Evolutionary conservation across 2,329 filamentous ascomycete species (phyloP).

Genomic region (Fusarium miscanthi): DNA sequence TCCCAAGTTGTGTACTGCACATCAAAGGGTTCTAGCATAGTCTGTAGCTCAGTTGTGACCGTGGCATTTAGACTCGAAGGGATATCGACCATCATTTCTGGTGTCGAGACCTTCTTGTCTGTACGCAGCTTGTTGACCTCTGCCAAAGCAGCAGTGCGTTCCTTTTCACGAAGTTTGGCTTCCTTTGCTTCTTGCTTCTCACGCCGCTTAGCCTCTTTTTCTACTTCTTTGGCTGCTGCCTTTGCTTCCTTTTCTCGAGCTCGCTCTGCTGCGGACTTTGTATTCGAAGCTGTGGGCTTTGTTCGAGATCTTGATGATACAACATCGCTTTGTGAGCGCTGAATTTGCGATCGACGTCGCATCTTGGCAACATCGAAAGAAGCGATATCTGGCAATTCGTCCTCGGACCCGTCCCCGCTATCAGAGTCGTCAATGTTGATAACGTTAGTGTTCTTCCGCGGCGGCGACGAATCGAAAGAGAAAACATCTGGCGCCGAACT

Average conservation of each 20-base stretch:
- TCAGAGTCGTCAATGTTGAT: conserved; percentile 54
- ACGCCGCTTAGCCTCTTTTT: conserved; percentile 65
- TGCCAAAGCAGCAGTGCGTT: conserved; percentile 72
- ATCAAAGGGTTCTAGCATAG: conserved; percentile 62
- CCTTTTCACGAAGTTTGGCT: conserved; percentile 71
- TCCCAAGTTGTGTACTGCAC: conserved; percentile 60
- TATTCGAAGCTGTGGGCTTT: conserved; percentile 39
- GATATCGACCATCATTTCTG: conserved; percentile 82
- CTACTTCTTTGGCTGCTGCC: conserved; percentile 61
- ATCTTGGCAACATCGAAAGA: conserved; percentile 53
- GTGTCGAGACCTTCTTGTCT: conserved; percentile 77
- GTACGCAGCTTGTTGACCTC: conserved; percentile 79
- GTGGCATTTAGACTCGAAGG: conserved; percentile 65
- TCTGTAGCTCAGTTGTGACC: conserved; percentile 58
- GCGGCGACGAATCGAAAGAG: conserved; percentile 34
- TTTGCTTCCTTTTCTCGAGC: conserved; percentile 57
- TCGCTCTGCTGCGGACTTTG: conserved; percentile 52
- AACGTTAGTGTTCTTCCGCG: conserved; percentile 32
- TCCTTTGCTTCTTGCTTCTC: conserved; percentile 71
- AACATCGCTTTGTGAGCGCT: conserved; percentile 49
- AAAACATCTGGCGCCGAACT: conserved; percentile 61
- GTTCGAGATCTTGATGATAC: conserved; percentile 36
- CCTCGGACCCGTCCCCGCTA: conserved; percentile 50
- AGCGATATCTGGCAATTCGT: conserved; percentile 61
- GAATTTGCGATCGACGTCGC: conserved; percentile 39